phyloP scores from a whole-genome alignment of 2,329 filamentous ascomycete genomes.

The Fusarium luffae region DNA sequence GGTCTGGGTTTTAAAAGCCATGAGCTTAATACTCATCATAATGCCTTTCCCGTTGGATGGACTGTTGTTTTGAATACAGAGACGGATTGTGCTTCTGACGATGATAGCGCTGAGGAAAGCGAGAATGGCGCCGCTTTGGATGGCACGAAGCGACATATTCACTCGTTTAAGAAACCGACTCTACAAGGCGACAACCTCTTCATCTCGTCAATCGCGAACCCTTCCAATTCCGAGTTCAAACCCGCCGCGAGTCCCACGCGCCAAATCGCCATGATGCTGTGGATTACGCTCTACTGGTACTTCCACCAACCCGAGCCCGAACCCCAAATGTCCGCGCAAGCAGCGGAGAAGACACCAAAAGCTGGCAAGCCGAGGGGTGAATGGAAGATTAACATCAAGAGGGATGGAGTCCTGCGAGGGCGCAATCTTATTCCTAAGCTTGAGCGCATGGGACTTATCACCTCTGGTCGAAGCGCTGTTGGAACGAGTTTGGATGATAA shows the following conservation, averaged over 20 bases:
- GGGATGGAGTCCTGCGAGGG: conserved; percentile 88
- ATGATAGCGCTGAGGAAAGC: conserved; percentile 40
- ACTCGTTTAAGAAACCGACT: conserved; percentile 75
- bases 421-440: conserved; percentile 88
- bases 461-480: conserved; percentile 79
- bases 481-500: conserved; percentile 71
- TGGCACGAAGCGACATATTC: conserved; percentile 39
- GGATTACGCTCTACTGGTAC: conserved; percentile 96
- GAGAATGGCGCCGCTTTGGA: conserved; percentile 39
- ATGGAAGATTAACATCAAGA: conserved; percentile 86
- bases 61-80: conserved; percentile 84
- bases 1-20: conserved; percentile 90
- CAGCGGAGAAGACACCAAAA: conserved; percentile 73
- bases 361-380: conserved; percentile 81
- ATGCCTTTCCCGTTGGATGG: conserved; percentile 87
- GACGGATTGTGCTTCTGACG: conserved; percentile 35
- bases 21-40: conserved; percentile 74
- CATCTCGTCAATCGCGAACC: conserved; percentile 91
- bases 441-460: conserved; percentile 90
- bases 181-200: conserved; percentile 84
- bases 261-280: conserved; percentile 96
- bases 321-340: conserved; percentile 69
- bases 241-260: conserved; percentile 83
- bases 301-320: conserved; percentile 87
- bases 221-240: conserved; percentile 82